These are phyloP conservation scores for Acanthamoeba culbertsoni DNA, from an alignment of 208 protist genomes.

Conservation along the genomic window DNA sequence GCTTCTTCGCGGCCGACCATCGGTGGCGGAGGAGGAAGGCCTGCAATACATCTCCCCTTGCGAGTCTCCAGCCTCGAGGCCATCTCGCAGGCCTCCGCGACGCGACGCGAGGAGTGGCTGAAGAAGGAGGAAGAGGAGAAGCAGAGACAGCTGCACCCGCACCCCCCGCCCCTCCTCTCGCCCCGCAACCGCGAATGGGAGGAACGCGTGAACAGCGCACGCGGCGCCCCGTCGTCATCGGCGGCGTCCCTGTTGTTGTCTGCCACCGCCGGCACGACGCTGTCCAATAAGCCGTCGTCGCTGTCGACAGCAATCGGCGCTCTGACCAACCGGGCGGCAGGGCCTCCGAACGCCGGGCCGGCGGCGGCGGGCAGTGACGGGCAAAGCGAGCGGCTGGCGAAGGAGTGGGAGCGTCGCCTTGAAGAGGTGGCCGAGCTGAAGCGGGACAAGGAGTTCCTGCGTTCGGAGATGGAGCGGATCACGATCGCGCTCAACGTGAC, in stretches of 20 bases:
- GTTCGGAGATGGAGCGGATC: neutral
- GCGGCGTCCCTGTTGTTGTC: neutral
- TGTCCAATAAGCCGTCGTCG: neutral
- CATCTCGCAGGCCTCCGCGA: too few species aligned
- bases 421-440: neutral
- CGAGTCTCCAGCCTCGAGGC: too few species aligned
- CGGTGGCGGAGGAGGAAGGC: too few species aligned
- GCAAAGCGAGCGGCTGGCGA: neutral
- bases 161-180: neutral
- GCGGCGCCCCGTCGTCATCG: neutral
- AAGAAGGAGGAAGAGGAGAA: neutral
- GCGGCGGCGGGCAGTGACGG: neutral
- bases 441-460: conserved; percentile 28
- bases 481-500: conserved; percentile 33
- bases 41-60: too few species aligned
- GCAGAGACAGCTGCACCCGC: neutral
- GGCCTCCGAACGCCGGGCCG: neutral
- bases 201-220: neutral
- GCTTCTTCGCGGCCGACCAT: too few species aligned
- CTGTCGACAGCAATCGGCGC: neutral
- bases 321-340: neutral
- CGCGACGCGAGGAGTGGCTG: neutral
- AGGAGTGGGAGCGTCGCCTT: neutral
- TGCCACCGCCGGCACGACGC: neutral
- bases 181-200: neutral